These are phyloP conservation scores for Penicillium sp. DNA, from an alignment of 2,329 filamentous ascomycete genomes.

Conservation along the genomic window DNA sequence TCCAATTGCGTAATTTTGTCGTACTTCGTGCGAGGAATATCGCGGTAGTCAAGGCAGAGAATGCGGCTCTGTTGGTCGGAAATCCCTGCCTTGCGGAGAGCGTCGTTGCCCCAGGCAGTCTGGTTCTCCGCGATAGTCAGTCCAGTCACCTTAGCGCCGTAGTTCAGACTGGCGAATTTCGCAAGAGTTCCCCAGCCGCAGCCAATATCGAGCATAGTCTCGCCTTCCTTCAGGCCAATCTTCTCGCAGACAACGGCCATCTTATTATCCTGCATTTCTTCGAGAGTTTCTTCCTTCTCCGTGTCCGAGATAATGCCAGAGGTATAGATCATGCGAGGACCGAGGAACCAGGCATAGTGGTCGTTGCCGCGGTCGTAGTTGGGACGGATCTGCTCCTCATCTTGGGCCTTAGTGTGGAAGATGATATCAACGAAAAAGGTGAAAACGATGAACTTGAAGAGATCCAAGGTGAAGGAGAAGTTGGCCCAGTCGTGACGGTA, in stretches of 20 bases:
- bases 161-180: constrained; percentile 78
- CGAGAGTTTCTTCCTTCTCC: constrained; percentile 27
- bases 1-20: constrained; percentile 88
- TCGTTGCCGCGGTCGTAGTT: constrained; percentile 34
- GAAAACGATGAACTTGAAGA: constrained; percentile 30
- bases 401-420: constrained; percentile 27
- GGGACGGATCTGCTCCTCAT: constrained; percentile 30
- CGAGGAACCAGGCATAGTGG: constrained; percentile 33
- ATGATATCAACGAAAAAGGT: constrained; percentile 26
- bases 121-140: constrained; percentile 84
- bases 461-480: constrained; percentile 27
- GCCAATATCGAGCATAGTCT: constrained; percentile 77
- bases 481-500: constrained; percentile 33
- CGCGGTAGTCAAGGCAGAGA: constrained; percentile 87
- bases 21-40: constrained; percentile 72
- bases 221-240: constrained; percentile 68
- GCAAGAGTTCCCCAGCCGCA: constrained; percentile 89
- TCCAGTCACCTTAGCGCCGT: constrained; percentile 62
- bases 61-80: constrained; percentile 76
- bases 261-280: constrained; percentile 70
- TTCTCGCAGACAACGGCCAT: constrained; percentile 84
- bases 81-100: constrained; percentile 68
- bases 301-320: constrained; percentile 29
- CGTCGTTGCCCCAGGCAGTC: constrained; percentile 82
- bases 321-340: constrained; percentile 34